phyloP scores from a whole-genome alignment of 2,329 filamentous ascomycete species.

The Colletotrichum truncatum region DNA sequence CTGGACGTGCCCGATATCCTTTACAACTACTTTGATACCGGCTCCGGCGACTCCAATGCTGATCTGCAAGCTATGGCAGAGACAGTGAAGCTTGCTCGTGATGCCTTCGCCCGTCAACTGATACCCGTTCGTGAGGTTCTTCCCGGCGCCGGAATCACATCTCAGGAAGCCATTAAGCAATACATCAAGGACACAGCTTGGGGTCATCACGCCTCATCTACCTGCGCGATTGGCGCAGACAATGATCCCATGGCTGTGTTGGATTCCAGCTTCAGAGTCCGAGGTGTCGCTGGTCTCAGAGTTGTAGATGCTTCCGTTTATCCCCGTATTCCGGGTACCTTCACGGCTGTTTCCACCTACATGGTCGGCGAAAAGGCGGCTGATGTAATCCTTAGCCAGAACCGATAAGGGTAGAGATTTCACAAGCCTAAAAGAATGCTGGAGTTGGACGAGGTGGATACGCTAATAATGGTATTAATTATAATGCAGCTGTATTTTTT shows the following conservation, averaged over 20 bases:
- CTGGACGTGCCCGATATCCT: conserved; percentile 70
- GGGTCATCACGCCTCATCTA: conserved; percentile 45
- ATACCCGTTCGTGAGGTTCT: conserved; percentile 32
- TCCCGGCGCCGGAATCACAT: conserved; percentile 30
- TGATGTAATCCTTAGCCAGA: conserved; percentile 37
- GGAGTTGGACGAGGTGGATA: too few species aligned
- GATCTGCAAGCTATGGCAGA: conserved; percentile 65
- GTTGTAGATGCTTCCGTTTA: conserved; percentile 58
- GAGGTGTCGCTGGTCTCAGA: conserved; percentile 53
- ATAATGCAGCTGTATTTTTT: too few species aligned
- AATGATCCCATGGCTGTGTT: conserved; percentile 50
- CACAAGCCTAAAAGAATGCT: too few species aligned
- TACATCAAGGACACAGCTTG: conserved; percentile 43
- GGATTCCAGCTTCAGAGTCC: conserved; percentile 57
- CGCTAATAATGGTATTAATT: too few species aligned
- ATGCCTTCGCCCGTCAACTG: conserved; percentile 44
- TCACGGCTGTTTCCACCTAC: conserved; percentile 42
- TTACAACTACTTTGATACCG: conserved; percentile 68
- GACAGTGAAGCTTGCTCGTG: conserved; percentile 60
- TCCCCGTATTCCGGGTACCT: conserved; percentile 44
- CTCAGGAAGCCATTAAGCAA: conserved; percentile 30
- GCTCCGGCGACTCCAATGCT: conserved; percentile 53
- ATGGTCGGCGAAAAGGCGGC: conserved; percentile 45
- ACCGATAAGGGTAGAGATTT: neutral
- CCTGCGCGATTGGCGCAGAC: conserved; percentile 43